These are phyloP conservation scores for Truncatella angustata DNA, from an alignment of 2,329 filamentous ascomycete genomes.

Conservation along the genomic window DNA sequence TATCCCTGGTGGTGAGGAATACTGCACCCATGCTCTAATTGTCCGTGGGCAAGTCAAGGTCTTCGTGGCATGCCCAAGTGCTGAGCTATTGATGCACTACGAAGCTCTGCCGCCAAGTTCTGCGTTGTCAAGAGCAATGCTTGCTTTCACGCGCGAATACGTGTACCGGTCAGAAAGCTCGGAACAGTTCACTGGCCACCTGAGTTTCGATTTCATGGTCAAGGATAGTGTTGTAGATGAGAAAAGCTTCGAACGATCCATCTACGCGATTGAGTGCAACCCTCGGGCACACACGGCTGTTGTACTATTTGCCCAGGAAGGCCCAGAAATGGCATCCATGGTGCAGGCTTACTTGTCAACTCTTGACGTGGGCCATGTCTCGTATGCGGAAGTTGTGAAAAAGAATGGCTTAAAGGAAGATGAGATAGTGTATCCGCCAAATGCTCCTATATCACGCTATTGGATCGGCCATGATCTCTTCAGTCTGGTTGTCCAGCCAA, in stretches of 20 bases:
- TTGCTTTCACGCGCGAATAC: conserved; percentile 61
- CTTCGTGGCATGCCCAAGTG: conserved; percentile 65
- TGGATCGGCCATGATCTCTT: conserved; percentile 69
- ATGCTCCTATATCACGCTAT: conserved; percentile 40
- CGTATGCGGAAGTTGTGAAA: not conserved
- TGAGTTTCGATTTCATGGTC: conserved; percentile 71
- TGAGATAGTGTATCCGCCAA: conserved; percentile 14
- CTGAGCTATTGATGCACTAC: conserved; percentile 66
- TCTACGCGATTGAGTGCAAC: conserved; percentile 72
- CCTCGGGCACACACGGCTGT: conserved; percentile 68
- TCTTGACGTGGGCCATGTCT: conserved; percentile 22
- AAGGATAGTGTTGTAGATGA: conserved; percentile 34
- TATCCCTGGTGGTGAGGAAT: conserved; percentile 59
- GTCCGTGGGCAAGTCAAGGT: conserved; percentile 62
- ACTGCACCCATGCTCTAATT: conserved; percentile 69
- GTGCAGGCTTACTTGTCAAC: conserved; percentile 52
- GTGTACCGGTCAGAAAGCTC: conserved; percentile 42
- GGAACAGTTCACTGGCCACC: conserved; percentile 61
- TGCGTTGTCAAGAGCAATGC: conserved; percentile 57
- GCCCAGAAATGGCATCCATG: conserved; percentile 40
- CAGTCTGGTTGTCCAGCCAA: conserved; percentile 44
- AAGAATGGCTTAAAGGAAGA: conserved; percentile 6
- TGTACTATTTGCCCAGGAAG: conserved; percentile 51
- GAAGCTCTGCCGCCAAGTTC: conserved; percentile 53
- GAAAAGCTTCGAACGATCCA: conserved; percentile 29